Evolutionary conservation across 192 early-diverging fungal species (phyloP), one percentile per base, ranked within the genome.

Genomic region (Phlyctochytrium bullatum): DNA sequence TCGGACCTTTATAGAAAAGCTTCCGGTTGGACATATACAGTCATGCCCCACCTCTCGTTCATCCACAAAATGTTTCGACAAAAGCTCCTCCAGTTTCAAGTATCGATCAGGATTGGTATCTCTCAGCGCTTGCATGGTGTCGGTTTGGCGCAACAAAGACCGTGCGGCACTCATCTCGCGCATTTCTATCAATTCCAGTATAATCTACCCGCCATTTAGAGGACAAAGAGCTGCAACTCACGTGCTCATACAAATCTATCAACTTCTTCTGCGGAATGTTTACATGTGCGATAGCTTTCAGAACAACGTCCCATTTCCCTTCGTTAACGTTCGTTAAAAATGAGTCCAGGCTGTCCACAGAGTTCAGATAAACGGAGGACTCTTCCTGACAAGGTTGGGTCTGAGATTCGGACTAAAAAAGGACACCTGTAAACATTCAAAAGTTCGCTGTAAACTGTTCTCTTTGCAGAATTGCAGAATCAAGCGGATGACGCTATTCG

Each of bases 391-490:
- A 36, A 24, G 10, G 36, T 63, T 36, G 30, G 31, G 63, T 54
- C 16, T 34, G 62, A 30, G 34, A 58, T 33, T 72, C 20, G 28
- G 10, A 20, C 20, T 20, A 27, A 24, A 32, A 4, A 29, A 23
- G 36, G 27, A n/a, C 34, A 78, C 88, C 83, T 97, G 90, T 25
- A 98, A 78, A 1, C 88, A 77, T 10, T 81, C 81, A 12, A 96
- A 79, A 6, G 92, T 88, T n/a, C 81, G 82, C 47, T 81, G 85
- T 30, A 98, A 80, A 64, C 92, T 95, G 65, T 94, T 90, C 68
- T 96, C 96, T 63, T 91, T 91, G 36, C 95, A 77, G 66, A 98
- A 98, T 71, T 96, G 96, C 67, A 90, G 80, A 51, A 96, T 88
- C n/a, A 98, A 84, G 25, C 93, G 88, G 67, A 96, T 87, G 6